Evolutionary conservation across 441 rosid species (phyloP).

Genomic region (Populus hybrid): DNA sequence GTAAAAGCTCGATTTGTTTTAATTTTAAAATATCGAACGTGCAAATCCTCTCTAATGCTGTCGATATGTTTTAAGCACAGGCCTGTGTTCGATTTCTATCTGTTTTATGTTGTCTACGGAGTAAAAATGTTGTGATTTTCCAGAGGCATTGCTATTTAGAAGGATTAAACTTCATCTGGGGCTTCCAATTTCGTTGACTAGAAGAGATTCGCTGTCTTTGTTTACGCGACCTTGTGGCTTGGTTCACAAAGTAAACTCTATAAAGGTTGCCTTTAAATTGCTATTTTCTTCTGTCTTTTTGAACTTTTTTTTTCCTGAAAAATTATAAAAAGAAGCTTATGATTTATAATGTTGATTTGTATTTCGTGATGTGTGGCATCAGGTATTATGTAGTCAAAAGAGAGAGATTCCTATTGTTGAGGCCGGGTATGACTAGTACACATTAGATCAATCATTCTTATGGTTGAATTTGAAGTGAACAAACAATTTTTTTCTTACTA

Average conservation of each 20-base stretch:
- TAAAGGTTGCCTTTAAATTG: constrained; percentile 30
- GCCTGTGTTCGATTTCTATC: not conserved
- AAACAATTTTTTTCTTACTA: not conserved
- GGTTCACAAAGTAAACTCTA: constrained; percentile 6
- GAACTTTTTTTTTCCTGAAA: not conserved
- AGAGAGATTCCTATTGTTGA: constrained; percentile 47
- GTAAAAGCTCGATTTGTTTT: not conserved
- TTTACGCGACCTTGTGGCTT: not conserved
- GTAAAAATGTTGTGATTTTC: constrained; percentile 9
- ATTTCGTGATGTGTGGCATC: constrained; percentile 9
- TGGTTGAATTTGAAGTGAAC: not conserved
- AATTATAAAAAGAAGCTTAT: not conserved
- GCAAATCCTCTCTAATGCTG: not conserved
- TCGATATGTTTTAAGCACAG: not conserved
- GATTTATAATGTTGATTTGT: not conserved
- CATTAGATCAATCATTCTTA: not conserved
- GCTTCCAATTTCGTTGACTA: constrained; percentile 26
- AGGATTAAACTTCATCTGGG: constrained; percentile 27
- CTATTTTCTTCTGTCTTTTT: not conserved
- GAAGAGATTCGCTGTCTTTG: constrained; percentile 24
- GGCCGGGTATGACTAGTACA: constrained; percentile 48
- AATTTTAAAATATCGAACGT: not conserved
- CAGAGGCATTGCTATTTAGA: constrained; percentile 37
- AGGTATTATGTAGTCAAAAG: constrained; percentile 58
- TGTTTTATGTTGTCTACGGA: not conserved